phyloP scores from a whole-genome alignment of 176 grass and related monocot genomes.

The Oryza longistaminata region DNA sequence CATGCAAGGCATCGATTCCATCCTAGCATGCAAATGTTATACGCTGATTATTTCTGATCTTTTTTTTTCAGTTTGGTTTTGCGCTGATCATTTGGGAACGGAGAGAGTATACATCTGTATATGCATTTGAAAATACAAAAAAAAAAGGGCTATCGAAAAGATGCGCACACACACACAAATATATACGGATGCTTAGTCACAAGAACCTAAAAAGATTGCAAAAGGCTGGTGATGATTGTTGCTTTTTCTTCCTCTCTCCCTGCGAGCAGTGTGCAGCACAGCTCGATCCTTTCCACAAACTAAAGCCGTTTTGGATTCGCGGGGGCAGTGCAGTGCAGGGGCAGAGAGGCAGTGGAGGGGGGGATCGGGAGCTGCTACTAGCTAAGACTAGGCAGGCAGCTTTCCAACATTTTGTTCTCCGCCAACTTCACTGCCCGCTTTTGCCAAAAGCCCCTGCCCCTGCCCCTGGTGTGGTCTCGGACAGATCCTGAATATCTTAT shows the following conservation, averaged over 20 bases:
- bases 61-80: no score
- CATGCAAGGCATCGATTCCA: no score
- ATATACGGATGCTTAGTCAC: background rate
- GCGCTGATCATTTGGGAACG: no score
- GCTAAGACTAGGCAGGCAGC: conserved; percentile 4
- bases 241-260: conserved; percentile 26
- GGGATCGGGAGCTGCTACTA: background rate
- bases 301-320: conserved; percentile 59
- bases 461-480: conserved; percentile 30
- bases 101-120: background rate
- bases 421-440: conserved; percentile 12
- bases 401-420: conserved; percentile 45
- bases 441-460: conserved; percentile 26
- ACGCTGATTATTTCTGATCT: no score
- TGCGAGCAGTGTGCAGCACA: background rate
- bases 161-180: no score
- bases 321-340: background rate
- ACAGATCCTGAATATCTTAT: conserved; percentile 60
- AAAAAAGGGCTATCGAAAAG: no score
- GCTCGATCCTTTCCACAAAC: conserved; percentile 30
- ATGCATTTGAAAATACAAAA: background rate
- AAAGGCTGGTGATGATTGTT: conserved; percentile 43
- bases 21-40: no score
- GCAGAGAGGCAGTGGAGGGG: background rate
- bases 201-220: conserved; percentile 34